Evolutionary conservation across 2,329 filamentous ascomycete species (phyloP), one percentile per base, ranked within the genome.

Genomic region (Thyridium curvatum): DNA sequence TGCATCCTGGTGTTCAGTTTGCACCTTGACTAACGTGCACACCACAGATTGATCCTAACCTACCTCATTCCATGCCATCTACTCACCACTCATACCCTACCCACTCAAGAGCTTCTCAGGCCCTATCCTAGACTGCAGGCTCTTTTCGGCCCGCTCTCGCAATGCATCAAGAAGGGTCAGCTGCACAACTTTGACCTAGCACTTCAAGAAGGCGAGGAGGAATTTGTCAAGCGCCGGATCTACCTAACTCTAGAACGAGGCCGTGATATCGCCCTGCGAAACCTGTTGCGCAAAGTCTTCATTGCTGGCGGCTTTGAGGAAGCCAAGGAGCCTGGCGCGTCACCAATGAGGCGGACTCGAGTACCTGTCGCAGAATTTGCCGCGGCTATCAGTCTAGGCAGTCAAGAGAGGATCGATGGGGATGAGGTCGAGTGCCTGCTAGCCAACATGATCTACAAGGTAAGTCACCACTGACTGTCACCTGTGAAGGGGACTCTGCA

Each of bases 371-470:
- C 76, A 12, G 87, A 97, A 51, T 97, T 98, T 52, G 80, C 79
- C 17, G 86, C 88, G 7, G 94, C 88, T 8, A 77, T 97, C 43
- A 82, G 82, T 54, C 72, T 95, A 51, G 82, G 80, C 38, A 82
- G 77, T 48, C 70, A 72, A 40, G 72, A 85, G 55, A 65, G 71
- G 28, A 69, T 94, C 28, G 93, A 96, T 51, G 73, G 77, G 26
- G 94, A 98, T 56, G 93, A 98, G 62, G 90, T 97, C 4, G 94
- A 98, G 62, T 98, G 93, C 60, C 66, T 96, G 52, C 58, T 98
- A 53, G 88, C 93, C 18, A 97, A 96, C 58, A 86, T 96, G 77
- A 95, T 98, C 45, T 98, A 97, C 71, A 98, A 97, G 79, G 91
- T 94, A 35, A 51, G 52, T 51, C 40, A 8, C 30, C 12, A 14